These are phyloP conservation scores for Dryas octopetala DNA, from an alignment of 306 rosid genomes.

Conservation along the genomic window DNA sequence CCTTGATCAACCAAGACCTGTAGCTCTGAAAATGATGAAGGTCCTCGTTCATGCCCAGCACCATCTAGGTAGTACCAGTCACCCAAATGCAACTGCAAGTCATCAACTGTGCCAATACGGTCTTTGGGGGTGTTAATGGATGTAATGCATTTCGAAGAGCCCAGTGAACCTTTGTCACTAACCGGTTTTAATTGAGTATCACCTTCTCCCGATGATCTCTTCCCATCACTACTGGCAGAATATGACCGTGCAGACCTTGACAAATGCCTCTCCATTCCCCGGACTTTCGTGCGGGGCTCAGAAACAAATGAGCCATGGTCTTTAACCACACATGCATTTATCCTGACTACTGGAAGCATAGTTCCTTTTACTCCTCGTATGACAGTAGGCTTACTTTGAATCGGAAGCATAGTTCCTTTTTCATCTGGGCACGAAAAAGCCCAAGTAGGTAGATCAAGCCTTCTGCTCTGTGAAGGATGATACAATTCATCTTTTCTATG, in stretches of 20 bases:
- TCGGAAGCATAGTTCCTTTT: not conserved
- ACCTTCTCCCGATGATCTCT: slow-evolving; percentile 73
- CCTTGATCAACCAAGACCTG: slow-evolving; percentile 81
- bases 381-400: slow-evolving; percentile 56
- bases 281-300: slow-evolving; percentile 68
- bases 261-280: slow-evolving; percentile 63
- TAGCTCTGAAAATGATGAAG: slow-evolving; percentile 77
- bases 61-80: slow-evolving; percentile 98
- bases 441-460: slow-evolving; percentile 93
- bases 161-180: slow-evolving; percentile 45
- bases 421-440: slow-evolving; percentile 82
- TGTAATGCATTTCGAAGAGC: slow-evolving; percentile 44
- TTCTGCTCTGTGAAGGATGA: slow-evolving; percentile 74
- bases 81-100: slow-evolving; percentile 80
- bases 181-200: slow-evolving; percentile 51
- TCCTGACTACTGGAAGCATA: slow-evolving; percentile 81
- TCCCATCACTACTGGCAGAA: slow-evolving; percentile 70
- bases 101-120: slow-evolving; percentile 58
- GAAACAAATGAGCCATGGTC: slow-evolving; percentile 82
- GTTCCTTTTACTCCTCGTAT: slow-evolving; percentile 80
- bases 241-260: slow-evolving; percentile 63
- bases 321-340: slow-evolving; percentile 90
- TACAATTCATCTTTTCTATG: slow-evolving; percentile 78
- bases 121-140: slow-evolving; percentile 59
- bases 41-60: slow-evolving; percentile 94